Evolutionary conservation across 129 eudicot genomes (phyloP).

Genomic region (Oenanthe sinensis): DNA sequence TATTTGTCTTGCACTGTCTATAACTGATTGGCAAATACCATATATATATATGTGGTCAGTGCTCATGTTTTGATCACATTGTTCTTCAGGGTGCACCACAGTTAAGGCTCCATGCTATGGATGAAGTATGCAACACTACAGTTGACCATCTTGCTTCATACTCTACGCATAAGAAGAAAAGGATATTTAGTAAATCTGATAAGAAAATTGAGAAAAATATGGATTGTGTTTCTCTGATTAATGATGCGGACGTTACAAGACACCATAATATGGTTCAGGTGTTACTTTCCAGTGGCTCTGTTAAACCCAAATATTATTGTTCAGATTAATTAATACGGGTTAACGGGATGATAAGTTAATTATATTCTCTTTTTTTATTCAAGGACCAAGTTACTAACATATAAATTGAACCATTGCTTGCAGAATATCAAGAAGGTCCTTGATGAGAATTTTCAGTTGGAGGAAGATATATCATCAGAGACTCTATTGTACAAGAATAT

Average conservation of each 20-base stretch:
- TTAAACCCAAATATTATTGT: not conserved
- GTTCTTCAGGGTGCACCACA: slow-evolving; percentile 13
- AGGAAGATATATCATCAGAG: slow-evolving; percentile 40
- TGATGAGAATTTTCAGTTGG: slow-evolving; percentile 38
- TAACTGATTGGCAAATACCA: not conserved
- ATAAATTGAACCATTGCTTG: slow-evolving; percentile 8
- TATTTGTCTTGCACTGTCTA: not conserved
- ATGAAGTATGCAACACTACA: slow-evolving; percentile 6
- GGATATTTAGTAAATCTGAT: slow-evolving; percentile 17
- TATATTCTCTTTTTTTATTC: not conserved
- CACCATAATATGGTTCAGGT: slow-evolving; percentile 63
- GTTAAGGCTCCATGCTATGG: slow-evolving; percentile 6
- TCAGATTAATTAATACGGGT: not conserved
- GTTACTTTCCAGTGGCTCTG: not conserved
- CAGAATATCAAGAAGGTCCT: slow-evolving; percentile 69
- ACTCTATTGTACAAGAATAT: slow-evolving; percentile 48
- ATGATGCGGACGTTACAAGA: slow-evolving; percentile 25
- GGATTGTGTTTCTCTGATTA: slow-evolving; percentile 13
- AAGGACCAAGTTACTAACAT: not conserved
- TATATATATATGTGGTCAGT: not conserved
- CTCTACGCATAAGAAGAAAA: slow-evolving; percentile 15
- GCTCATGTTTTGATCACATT: slow-evolving; percentile 1
- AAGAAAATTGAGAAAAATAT: slow-evolving; percentile 24
- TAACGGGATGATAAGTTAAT: not conserved
- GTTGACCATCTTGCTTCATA: slow-evolving; percentile 11